Conservation (phyloP, 1,284 basidiomycete genomes). For the Neonothopanus nambi region DNA sequence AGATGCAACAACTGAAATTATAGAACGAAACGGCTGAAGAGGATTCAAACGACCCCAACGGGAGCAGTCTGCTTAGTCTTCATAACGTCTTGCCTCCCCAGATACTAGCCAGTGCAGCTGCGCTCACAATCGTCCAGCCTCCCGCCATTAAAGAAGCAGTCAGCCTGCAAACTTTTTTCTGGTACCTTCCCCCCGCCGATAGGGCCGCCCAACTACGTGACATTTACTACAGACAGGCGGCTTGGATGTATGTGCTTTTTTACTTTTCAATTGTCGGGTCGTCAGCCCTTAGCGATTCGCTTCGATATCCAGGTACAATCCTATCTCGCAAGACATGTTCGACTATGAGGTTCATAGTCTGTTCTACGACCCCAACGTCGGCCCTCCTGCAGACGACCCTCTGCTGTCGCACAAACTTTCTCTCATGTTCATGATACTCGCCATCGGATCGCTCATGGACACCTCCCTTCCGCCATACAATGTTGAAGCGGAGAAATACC, state of each 20-base stretch:
- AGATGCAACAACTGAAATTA: conserved; percentile 9
- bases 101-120: conserved; percentile 60
- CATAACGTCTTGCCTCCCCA: conserved; percentile 59
- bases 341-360: conserved; percentile 61
- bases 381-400: conserved; percentile 53
- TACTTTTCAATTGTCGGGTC: conserved; percentile 10
- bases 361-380: conserved; percentile 56
- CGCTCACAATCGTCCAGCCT: conserved; percentile 62
- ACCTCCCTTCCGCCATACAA: conserved; percentile 63
- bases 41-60: conserved; percentile 44
- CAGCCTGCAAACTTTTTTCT: conserved; percentile 57
- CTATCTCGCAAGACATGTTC: conserved; percentile 64
- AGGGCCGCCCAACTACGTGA: conserved; percentile 60
- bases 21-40: conserved; percentile 65
- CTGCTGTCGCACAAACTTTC: conserved; percentile 66
- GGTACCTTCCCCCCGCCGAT: conserved; percentile 64
- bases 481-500: conserved; percentile 76
- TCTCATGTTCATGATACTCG: conserved; percentile 73
- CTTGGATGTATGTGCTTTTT: conserved; percentile 66
- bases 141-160: conserved; percentile 45
- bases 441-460: conserved; percentile 74
- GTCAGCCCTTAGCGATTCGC: conserved; percentile 11
- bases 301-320: conserved; percentile 61
- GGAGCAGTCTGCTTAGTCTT: conserved; percentile 48
- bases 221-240: conserved; percentile 68